Evolutionary conservation across 2,329 filamentous ascomycete species (phyloP).

Genomic region (Fusarium goolgardi): DNA sequence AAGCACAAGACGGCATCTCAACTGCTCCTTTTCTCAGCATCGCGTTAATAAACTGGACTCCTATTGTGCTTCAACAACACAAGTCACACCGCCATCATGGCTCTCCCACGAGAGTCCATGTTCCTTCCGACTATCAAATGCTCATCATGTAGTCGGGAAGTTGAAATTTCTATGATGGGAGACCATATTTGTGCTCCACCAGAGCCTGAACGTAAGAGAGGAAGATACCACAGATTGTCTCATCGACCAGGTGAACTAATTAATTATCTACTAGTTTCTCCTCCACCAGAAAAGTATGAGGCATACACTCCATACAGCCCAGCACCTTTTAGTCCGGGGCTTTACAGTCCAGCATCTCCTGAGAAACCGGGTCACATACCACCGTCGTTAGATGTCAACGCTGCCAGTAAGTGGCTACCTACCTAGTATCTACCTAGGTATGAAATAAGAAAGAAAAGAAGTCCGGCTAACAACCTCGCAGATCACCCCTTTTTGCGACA

Average conservation of each 20-base stretch:
- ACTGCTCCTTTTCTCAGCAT: conserved; percentile 23
- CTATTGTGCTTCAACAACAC: neutral
- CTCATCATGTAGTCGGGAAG: conserved; percentile 79
- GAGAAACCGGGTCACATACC: conserved; percentile 57
- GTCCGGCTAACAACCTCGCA: conserved; percentile 51
- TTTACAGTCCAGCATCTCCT: conserved; percentile 34
- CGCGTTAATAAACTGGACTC: conserved; percentile 4
- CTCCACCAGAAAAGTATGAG: conserved; percentile 52
- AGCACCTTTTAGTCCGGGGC: conserved; percentile 20
- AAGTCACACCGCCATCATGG: conserved; percentile 54
- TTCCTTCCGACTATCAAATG: conserved; percentile 89
- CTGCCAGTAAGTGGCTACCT: conserved; percentile 60
- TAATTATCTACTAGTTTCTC: conserved; percentile 50
- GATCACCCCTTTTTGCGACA: conserved; percentile 66
- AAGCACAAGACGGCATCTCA: conserved; percentile 7
- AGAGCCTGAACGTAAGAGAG: conserved; percentile 61
- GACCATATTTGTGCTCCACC: conserved; percentile 77
- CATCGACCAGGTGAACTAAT: conserved; percentile 15
- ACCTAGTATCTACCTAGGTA: neutral
- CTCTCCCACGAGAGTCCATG: conserved; percentile 69
- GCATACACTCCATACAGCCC: conserved; percentile 45
- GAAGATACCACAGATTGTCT: conserved; percentile 8
- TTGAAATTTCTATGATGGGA: conserved; percentile 87
- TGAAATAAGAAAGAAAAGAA: conserved; percentile 10
- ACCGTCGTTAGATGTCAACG: conserved; percentile 63